A percentile compares a stretch with the other conserved stretches of the same genome.
Evolutionary conservation across 805 yeast species (phyloP).

Genomic region (Sugiyamaella valdiviana): DNA sequence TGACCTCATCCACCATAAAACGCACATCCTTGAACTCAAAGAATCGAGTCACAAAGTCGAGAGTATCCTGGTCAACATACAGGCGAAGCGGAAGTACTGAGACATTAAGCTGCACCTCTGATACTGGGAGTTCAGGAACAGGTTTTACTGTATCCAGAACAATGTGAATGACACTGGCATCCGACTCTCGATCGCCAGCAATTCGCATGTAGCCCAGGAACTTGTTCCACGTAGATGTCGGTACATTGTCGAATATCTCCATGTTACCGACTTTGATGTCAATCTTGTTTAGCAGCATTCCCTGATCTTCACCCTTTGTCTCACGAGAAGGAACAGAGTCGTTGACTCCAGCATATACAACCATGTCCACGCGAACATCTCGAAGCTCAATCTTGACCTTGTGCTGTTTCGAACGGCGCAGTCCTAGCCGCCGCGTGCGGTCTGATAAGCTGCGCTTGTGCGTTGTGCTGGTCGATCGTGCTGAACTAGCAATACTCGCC

Average conservation of each 20-base stretch:
- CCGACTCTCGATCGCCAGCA: conserved; percentile 64
- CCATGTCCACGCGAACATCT: conserved; percentile 45
- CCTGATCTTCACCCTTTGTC: conserved; percentile 19
- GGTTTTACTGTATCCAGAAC: conserved; percentile 59
- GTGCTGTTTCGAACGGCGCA: conserved; percentile 59
- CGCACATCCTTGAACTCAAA: conserved; percentile 72
- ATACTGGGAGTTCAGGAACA: conserved; percentile 52
- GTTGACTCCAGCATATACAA: conserved; percentile 39
- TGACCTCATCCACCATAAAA: conserved; percentile 31
- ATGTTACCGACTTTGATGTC: conserved; percentile 48
- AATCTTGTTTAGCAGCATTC: conserved; percentile 45
- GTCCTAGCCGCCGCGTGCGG: conserved; percentile 35
- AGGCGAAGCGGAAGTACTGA: conserved; percentile 67
- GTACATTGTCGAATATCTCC: conserved; percentile 67
- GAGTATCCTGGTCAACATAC: conserved; percentile 88
- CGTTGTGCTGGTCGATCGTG: conserved; percentile 1
- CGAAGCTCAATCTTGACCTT: conserved; percentile 53
- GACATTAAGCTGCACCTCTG: conserved; percentile 55
- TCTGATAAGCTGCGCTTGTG: background rate
- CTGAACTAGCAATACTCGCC: conserved; percentile 10
- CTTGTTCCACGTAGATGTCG: conserved; percentile 87
- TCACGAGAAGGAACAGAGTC: conserved; percentile 30
- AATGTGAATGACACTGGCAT: conserved; percentile 55
- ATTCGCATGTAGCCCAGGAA: conserved; percentile 64
- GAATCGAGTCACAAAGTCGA: conserved; percentile 76